Base-by-base conservation (phyloP, 2,329 filamentous ascomycete genomes). In the Lecanicillium sp. region DNA sequence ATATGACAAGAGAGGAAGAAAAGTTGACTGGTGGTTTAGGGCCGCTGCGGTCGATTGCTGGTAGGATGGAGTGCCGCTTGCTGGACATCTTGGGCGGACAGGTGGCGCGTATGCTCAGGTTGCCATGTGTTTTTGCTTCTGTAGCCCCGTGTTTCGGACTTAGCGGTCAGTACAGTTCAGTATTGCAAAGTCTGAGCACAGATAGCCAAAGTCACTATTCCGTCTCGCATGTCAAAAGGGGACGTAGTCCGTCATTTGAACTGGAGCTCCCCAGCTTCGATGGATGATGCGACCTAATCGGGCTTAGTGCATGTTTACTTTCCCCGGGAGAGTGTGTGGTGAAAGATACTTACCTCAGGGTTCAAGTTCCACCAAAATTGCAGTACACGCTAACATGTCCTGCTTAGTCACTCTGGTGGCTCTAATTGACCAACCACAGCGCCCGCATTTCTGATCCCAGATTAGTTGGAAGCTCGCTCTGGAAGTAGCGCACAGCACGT, bases 1-100 rank as follows among this genome's bases (percentile, higher is more conserved):
- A 73, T 42, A 84, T 79, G 20, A 69, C 70, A 41, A 81, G 62
- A 14, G 70, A 69, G 0, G 74, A 73, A 14, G 77, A 75, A 56
- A 83, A 73, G 51, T 74, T 71, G 36, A 79, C 72, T 2, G 79
- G 79, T 0, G 78, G 72, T 50, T 74, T 77, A 2, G 77, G 75
- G 11, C 71, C 71, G 37, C 71, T 66, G 28, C 66, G 60, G 39
- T 72, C 68, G 45, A 68, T 59, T 17, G 72, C 61, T 11, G 77
- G 72, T 42, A 76, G 58, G 50, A 74, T 66, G 0, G 77, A 81
- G 46, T 72, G 69, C 39, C 74, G 69, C 52, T 77, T 78, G 50
- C 49, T 64, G 17, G 66, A 66, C 60, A 62, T 62, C 4, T n/a
- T n/a, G n/a, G n/a, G n/a, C n/a, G n/a, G n/a, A n/a, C n/a, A n/a